Evolutionary conservation across 306 rosid species (phyloP), one percentile per base, ranked within the genome.

Genomic region (Glycine latifolia): DNA sequence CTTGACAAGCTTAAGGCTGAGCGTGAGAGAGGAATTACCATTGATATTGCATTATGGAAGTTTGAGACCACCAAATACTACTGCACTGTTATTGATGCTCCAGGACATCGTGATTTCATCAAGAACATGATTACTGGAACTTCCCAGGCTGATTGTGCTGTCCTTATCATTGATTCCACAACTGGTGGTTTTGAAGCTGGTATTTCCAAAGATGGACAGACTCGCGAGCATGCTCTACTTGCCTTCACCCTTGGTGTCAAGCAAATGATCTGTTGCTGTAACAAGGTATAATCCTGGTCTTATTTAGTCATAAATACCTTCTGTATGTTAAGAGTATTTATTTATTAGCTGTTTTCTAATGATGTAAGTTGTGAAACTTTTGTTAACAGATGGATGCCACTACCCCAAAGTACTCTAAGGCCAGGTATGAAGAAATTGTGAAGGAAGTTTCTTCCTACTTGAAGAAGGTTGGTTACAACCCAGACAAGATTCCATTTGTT

Each of bases 161-260:
- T 79, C 20, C 83, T 79, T 69, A 79, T 79, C 35, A 79, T 79
- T 69, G 83, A 79, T 58, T 79, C 83, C 58, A 69, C 82, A 5
- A 79, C 82, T 55, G 82, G 82, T 79, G 82, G 82, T 79, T 79
- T 79, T 79, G 82, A 79, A 69, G 83, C 83, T 55, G 83, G 83
- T 69, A 79, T 79, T 66, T 78, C 81, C 11, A 78, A 78, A 50
- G 83, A 79, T 69, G 83, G 83, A 55, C 83, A 79, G 77, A 79
- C 83, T 46, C 77, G 83, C 12, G 81, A 78, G 72, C 80, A 76
- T 62, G 80, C 80, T 62, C 50, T 76, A 8, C 80, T 76, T 76
- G 82, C 82, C 10, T 79, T 79, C 59, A 79, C 83, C 12, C 83
- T 79, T 69, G 83, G 83, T 0, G 83, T 79, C 69, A 79, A 69